Base-by-base conservation (phyloP, 73 alveolate genomes). In the Breviolum minutum region DNA sequence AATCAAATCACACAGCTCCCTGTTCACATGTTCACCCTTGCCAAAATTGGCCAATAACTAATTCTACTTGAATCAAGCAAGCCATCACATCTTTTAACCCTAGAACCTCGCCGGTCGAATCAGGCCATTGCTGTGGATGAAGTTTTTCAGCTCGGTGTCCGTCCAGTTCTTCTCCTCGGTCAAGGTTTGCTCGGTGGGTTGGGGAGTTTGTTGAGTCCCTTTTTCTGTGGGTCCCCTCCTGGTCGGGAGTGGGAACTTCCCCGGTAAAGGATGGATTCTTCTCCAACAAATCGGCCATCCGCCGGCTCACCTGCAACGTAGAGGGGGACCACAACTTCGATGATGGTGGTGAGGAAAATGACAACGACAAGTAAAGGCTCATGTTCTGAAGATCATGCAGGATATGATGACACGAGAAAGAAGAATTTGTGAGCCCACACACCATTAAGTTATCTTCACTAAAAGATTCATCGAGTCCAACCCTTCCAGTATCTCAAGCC, bases 231-330 rank as follows among this genome's bases (percentile, higher is more conserved):
- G 24, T 9, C 3, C 54, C 54, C 54, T 40, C 95, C 96, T 92
- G 98, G 74, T 92, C 98, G 16, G 98, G 98, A 20, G 89, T 92
- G 30, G 99, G 99, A 32, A 94, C 92, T 24, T 94, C 99, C 70
- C 93, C 99, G 29, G 89, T 61, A 60, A 77, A 76, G 70, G 66
- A 32, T 6, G 98, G 98, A 27, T 63, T 63, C 92, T 94, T 74
- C 99, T 94, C 99, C 81, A 94, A 27, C 32, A 94, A 54, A 27
- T 94, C 99, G 10, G 99, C 99, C 71, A 94, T 32, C 69, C 99
- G 92, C 10, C 92, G 99, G 60, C 93, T 94, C 63, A 94, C 99
- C 83, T 76, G 71, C 32, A 0, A 40, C 16, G n/a, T 11, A 40
- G 3, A 40, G 54, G 54, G 54, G 5, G 54, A 40, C 54, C 54